Conservation (phyloP, 2,329 filamentous ascomycete genomes). For the Aspergillus latus region DNA sequence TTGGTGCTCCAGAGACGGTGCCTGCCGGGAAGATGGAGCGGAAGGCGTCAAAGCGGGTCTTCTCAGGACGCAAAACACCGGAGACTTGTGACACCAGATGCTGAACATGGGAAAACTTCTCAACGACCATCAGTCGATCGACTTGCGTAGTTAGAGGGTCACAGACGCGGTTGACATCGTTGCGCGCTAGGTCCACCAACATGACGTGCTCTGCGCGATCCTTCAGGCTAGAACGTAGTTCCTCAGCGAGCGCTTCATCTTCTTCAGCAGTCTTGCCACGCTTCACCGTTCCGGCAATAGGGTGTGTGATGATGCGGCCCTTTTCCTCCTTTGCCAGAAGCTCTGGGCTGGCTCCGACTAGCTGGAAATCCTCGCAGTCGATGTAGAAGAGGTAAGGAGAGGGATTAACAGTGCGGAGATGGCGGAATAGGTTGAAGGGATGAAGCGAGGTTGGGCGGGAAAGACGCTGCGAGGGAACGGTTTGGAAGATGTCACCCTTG, state of each 20-base stretch:
- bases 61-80: slow-evolving; percentile 76
- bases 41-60: slow-evolving; percentile 93
- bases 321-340: slow-evolving; percentile 87
- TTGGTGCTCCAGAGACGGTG: slow-evolving; percentile 91
- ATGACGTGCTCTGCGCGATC: slow-evolving; percentile 96
- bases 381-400: slow-evolving; percentile 98
- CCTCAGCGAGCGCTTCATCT: slow-evolving; percentile 74
- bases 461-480: slow-evolving; percentile 91
- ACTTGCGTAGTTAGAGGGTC: slow-evolving; percentile 90
- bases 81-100: slow-evolving; percentile 96
- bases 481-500: slow-evolving; percentile 93
- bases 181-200: slow-evolving; percentile 92
- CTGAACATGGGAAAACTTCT: slow-evolving; percentile 95
- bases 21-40: slow-evolving; percentile 95
- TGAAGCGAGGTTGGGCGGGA: slow-evolving; percentile 85
- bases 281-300: slow-evolving; percentile 93
- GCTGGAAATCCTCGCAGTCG: slow-evolving; percentile 86
- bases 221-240: slow-evolving; percentile 77
- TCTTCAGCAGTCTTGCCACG: slow-evolving; percentile 78
- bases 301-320: slow-evolving; percentile 89
- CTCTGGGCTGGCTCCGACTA: slow-evolving; percentile 92
- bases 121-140: slow-evolving; percentile 89
- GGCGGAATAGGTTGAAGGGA: slow-evolving; percentile 97
- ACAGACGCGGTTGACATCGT: slow-evolving; percentile 94
- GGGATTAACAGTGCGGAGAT: slow-evolving; percentile 94